Evolutionary conservation across 2,329 filamentous ascomycete species (phyloP), one percentile per base, ranked within the genome.

Genomic region (Talaromyces sp.): DNA sequence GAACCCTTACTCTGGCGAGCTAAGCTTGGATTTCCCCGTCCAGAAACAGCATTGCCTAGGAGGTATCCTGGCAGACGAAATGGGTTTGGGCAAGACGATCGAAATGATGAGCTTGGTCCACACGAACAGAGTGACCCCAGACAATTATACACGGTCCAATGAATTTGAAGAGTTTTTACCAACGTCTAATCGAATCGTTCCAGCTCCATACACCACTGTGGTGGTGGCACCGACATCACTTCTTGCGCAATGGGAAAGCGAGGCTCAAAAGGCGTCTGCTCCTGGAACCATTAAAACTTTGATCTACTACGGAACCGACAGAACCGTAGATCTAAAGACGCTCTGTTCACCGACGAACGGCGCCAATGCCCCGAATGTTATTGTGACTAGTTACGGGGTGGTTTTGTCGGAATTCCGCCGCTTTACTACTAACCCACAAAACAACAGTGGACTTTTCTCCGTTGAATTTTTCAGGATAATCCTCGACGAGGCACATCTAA

Each of bases 21-120:
- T 99, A 58, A 96, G 92, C 1, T 80, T 98, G 0, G 87, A 96
- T 5, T 99, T 99, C 67, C 95, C 95, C 0, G 85, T 87, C 2
- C 95, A 99, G 72, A 92, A 98, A 69, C 95, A 98, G 71, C 91
- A 96, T 72, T 99, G 95, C 67, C 81, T 96, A 0, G 95, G 95
- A 52, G 95, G 95, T 5, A 91, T 99, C 61, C 80, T 99, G 50
- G 95, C 95, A 8, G 95, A 99, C 70, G 83, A 98, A 76, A 99
- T 99, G 95, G 95, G 95, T 54, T 81, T 99, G 1, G 95, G 95
- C 36, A 99, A 99, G 79, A 99, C 95, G 0, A 98, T 99, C 59
- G 94, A 99, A 72, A 98, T 99, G 92, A 85, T 99, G 64, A 95
- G 92, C 76, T 80, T 99, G 56, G 85, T 99, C 5, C 95, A 99